phyloP scores from a whole-genome alignment of 2,329 filamentous ascomycete species.

The Pleoardoris graminearum region DNA sequence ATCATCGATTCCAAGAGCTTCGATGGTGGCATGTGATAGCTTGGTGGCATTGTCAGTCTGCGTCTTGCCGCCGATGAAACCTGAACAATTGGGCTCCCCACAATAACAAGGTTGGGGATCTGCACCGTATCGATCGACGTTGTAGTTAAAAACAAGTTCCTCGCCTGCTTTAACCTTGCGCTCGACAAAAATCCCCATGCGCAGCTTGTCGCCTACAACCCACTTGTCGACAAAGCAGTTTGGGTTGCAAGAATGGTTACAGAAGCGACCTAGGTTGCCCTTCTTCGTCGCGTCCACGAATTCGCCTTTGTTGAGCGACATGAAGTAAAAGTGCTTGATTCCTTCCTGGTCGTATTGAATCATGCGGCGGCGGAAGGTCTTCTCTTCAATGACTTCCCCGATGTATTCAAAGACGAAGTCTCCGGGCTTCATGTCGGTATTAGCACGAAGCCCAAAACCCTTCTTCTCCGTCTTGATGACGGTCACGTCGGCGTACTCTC shows the following conservation, averaged over 20 bases:
- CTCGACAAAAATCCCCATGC: slow-evolving; percentile 97
- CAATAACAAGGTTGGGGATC: slow-evolving; percentile 98
- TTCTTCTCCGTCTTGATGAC: slow-evolving; percentile 99
- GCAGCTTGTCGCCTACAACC: slow-evolving; percentile 95
- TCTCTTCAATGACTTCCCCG: slow-evolving; percentile 95
- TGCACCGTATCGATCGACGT: slow-evolving; percentile 95
- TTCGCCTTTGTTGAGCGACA: slow-evolving; percentile 95
- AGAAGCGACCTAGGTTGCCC: slow-evolving; percentile 93
- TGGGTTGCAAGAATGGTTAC: slow-evolving; percentile 98
- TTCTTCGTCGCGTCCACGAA: slow-evolving; percentile 98
- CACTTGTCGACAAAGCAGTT: slow-evolving; percentile 99
- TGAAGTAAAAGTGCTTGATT: slow-evolving; percentile 99
- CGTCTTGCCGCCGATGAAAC: slow-evolving; percentile 96
- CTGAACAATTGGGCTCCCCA: slow-evolving; percentile 89
- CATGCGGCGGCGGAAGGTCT: slow-evolving; percentile 86
- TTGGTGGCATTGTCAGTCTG: slow-evolving; percentile 96
- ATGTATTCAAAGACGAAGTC: slow-evolving; percentile 99
- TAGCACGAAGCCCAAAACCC: slow-evolving; percentile 85
- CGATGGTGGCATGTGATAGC: slow-evolving; percentile 83
- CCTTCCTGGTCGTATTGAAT: slow-evolving; percentile 91
- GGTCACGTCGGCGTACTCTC: slow-evolving; percentile 85
- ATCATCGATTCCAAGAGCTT: slow-evolving; percentile 94
- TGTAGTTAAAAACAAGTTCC: slow-evolving; percentile 98
- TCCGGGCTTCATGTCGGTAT: slow-evolving; percentile 74
- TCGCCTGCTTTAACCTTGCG: slow-evolving; percentile 84